Evolutionary conservation across 2,329 filamentous ascomycete genomes (phyloP), one percentile per base, ranked within the genome.

Genomic region (Botrytis porri): DNA sequence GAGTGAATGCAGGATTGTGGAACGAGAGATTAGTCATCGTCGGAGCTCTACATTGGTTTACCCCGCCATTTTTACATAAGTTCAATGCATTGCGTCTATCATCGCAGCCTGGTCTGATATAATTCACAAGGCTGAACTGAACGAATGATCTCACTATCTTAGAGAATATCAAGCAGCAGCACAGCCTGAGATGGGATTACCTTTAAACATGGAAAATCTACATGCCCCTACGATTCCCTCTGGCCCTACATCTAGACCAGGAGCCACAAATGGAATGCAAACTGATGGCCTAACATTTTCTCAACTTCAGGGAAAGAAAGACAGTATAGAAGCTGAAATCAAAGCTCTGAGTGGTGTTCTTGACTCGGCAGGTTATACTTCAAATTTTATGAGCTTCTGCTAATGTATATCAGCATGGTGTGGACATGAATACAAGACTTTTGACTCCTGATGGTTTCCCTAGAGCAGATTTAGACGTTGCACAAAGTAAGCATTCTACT

Each of bases 371-470:
- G 79, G 88, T 75, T 37, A 39, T 65, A 48, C 35, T 16, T 70
- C 16, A 37, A 5, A 41, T 29, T 35, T 69, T 25, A 57, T 39
- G 29, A 41, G 9, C 25, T 39, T 74, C 43, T 60, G 64, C 74
- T 77, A 65, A 78, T 64, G 69, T 48, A 54, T 41, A 45, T 20
- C 79, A 98, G 95, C 95, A 98, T 85, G 90, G 92, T 62, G 95
- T 97, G 70, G 91, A 92, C 79, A 99, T 99, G 96, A 91, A 92
- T 79, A 98, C 96, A 12, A 87, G 89, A 73, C 88, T 99, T 57
- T 89, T 94, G 37, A 98, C 95, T 22, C 88, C 90, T 75, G 96
- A 98, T 83, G 96, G 96, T 65, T 99, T 93, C 81, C 96, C 96
- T 45, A 89, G 96, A 80, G 91, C 93, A 78, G 96, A 99, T 82